Evolutionary conservation across 2,329 filamentous ascomycete species (phyloP), one percentile per base, ranked within the genome.

Genomic region (Tolypocladium sp.): DNA sequence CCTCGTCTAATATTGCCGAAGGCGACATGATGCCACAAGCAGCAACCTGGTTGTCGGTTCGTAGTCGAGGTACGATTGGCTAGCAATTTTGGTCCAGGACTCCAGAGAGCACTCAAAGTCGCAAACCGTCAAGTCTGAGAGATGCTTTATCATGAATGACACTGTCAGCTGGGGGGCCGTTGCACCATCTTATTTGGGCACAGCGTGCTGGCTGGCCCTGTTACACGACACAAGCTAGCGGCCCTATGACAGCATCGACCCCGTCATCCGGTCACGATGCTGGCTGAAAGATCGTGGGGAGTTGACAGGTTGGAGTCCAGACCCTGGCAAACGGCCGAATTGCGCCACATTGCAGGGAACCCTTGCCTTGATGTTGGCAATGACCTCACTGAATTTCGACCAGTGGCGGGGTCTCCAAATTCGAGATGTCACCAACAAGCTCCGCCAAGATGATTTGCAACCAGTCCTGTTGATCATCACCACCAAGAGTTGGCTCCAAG

Each of bases 1-100:
- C 58, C 56, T 64, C 63, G 56, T 60, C 64, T 6, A 61, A 57
- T 44, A 63, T 60, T 37, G 64, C 62, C 35, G 66, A 61, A 33
- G 63, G 61, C n/a, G 67, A 61, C 60, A 64, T 68, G 49, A 22
- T 77, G 61, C 77, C 78, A 1, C 88, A 33, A 30, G 17, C 15
- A 33, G 17, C 17, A 52, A 33, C 9, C 35, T 35, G 22, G 3
- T 33, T n/a, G 49, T 52, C 27, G 49, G 20, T 35, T 30, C 49
- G 49, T 27, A 33, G 17, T 17, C 17, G 8, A n/a, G 15, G 9
- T 51, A 20, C 9, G 46, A 20, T 15, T 20, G 8, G 9, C 27
- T 6, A 3, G 12, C 25, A 25, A 10, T 17, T 10, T n/a, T 52
- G 49, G 49, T 4, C 4, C 3, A n/a, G n/a, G n/a, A n/a, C n/a